Base-by-base conservation (phyloP, 768 basidiomycete genomes). In the Rubroboletus satanas region DNA sequence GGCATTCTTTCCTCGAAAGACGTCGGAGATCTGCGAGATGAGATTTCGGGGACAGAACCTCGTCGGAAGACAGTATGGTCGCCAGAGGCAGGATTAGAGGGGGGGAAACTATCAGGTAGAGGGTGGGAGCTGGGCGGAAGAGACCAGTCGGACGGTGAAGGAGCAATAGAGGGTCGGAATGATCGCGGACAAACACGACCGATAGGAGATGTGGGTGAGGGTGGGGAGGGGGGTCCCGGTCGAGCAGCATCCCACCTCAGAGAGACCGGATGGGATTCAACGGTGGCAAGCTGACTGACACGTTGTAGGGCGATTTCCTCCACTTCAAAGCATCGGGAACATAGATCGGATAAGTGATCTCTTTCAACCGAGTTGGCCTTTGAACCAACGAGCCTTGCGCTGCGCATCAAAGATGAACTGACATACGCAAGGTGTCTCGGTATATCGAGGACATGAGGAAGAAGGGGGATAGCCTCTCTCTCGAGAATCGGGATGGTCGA, bases 371-470 rank as follows among this genome's bases (percentile, higher is more conserved):
- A 62, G n/a, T 66, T 61, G 26, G 62, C 70, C 29, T 71, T 65
- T 33, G 73, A 70, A 47, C 76, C 74, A 49, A 77, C 73, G 58
- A 74, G 72, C 26, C 82, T 81, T 23, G 71, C 63, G 60, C 82
- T 77, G 35, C 90, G 85, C 36, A 85, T 81, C n/a, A 95, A 79
- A 44, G 86, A 82, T 7, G 89, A 88, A 9, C 85, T 82, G 53
- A 94, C 75, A 50, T 84, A 78, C 15, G 90, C 89, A 35, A 93
- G 78, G 60, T 93, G 85, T 63, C 83, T 83, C 3, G 90, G 84
- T 47, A 90, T 75, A 66, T 95, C 93, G 49, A 92, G 74, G 38
- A 88, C 73, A 63, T 90, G 80, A 4, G 92, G 90, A 29, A 87
- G 77, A 36, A 80, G 73, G 11, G 89, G 88, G 17, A 91, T 81